Percentiles rank a stretch among this genome's conserved stretches.
Evolutionary conservation across 305 asterid species (phyloP).

Genomic region (Nicotiana rustica): DNA sequence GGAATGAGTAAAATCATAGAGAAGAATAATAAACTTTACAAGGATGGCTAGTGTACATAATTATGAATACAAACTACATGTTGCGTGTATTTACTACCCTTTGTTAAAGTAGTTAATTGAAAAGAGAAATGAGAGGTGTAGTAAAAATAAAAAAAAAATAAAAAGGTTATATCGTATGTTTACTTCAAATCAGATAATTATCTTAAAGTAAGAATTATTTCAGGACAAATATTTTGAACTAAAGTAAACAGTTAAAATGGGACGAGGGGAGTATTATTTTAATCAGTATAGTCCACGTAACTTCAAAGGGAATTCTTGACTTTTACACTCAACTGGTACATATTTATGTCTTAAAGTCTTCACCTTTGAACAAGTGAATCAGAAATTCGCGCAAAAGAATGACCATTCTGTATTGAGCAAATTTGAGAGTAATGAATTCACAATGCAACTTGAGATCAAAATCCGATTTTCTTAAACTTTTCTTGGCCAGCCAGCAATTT

Average conservation of each 20-base stretch:
- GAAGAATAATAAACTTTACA: neutral
- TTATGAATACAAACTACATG: neutral
- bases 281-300: neutral
- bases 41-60: neutral
- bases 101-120: neutral
- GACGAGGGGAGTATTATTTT: too few species aligned
- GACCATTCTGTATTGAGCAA: neutral
- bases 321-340: neutral
- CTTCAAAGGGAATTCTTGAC: conserved; percentile 6
- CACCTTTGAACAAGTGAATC: neutral
- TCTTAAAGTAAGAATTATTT: too few species aligned
- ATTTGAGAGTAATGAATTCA: neutral
- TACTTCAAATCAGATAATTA: neutral
- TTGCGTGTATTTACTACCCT: too few species aligned
- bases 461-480: neutral
- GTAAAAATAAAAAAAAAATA: neutral
- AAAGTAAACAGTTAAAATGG: too few species aligned
- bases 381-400: neutral
- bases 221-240: too few species aligned
- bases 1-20: neutral
- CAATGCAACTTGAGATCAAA: neutral
- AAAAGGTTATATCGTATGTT: neutral
- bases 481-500: neutral
- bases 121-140: neutral
- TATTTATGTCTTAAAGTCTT: neutral